Base-by-base conservation (phyloP, 2,329 filamentous ascomycete genomes). In the Fusarium verticillioides region DNA sequence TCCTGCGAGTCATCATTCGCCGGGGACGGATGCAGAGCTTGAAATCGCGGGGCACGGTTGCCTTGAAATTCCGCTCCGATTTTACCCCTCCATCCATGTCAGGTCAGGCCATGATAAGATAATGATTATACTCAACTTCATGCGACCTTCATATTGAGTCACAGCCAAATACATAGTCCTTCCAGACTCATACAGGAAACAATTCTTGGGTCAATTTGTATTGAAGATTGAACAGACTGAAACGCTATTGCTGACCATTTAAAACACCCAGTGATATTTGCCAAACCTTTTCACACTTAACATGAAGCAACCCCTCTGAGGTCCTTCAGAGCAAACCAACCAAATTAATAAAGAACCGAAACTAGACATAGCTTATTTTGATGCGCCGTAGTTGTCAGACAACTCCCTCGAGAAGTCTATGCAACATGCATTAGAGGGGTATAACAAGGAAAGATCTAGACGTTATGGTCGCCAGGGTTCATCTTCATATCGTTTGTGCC, bases 381-480 rank as follows among this genome's bases (percentile, higher is more conserved):
- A 76, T 64, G 69, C 75, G 75, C 75, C 75, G 59, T 72, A 54
- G 67, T 73, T 73, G 73, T 44, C 46, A 66, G 46, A 50, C 56
- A 59, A 47, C 61, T 64, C 56, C 61, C 47, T 66, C 7, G 52
- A 59, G 65, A 59, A 52, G 60, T 57, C 65, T 59, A 58, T 49
- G 23, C 54, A 76, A 73, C 49, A 75, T 77, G 75, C 71, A 76
- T 76, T 70, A 66, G 59, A 50, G 61, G 40, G 60, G 40, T 65
- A 60, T 57, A 47, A 42, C 8, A 71, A 60, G 43, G 44, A 46
- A 40, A 54, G n/a, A 21, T 34, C 63, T 68, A 78, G 65, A 78
- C 76, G 32, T 78, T 78, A 42, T 78, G 60, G 19, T 78, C 76
- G 52, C 76, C 76, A n/a, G 65, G 46, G 18, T 47, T 47, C 36